Percentiles rank a stretch among this genome's conserved stretches.
These are phyloP conservation scores for Xylaria sp. DNA, from an alignment of 2,329 filamentous ascomycete species.

Conservation along the genomic window DNA sequence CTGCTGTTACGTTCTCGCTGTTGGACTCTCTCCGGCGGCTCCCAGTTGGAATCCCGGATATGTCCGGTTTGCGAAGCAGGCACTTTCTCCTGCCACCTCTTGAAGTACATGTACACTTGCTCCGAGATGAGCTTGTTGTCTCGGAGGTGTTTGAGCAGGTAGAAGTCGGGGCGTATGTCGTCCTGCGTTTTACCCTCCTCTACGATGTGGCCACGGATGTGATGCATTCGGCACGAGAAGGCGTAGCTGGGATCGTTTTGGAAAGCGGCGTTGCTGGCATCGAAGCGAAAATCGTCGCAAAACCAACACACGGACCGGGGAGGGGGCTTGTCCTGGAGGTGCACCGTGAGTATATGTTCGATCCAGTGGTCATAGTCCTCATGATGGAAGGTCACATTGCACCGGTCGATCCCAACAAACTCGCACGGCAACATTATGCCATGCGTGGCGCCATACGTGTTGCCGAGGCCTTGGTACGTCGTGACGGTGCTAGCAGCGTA, in stretches of 20 bases:
- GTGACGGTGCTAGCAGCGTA: conserved; percentile 1
- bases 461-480: not conserved
- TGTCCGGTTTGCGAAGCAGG: not conserved
- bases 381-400: conserved; percentile 41
- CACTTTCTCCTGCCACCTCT: conserved; percentile 17
- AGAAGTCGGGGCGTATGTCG: conserved; percentile 81
- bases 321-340: conserved; percentile 43
- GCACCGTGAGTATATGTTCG: conserved; percentile 45
- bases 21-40: conserved; percentile 7
- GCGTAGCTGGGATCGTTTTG: conserved; percentile 26
- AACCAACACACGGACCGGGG: conserved; percentile 51
- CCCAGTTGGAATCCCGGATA: conserved; percentile 1
- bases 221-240: conserved; percentile 49
- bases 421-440: conserved; percentile 48
- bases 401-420: conserved; percentile 42
- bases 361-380: conserved; percentile 49
- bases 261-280: conserved; percentile 9
- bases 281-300: conserved; percentile 45
- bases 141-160: conserved; percentile 74
- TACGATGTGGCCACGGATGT: conserved; percentile 51
- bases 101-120: not conserved
- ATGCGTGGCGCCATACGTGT: conserved; percentile 1
- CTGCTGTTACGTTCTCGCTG: conserved; percentile 1
- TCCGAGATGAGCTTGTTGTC: conserved; percentile 14
- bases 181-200: conserved; percentile 24